Evolutionary conservation across 176 grass and related monocot genomes (phyloP), one percentile per base, ranked within the genome.

Genomic region (Tillandsia fasciculata): DNA sequence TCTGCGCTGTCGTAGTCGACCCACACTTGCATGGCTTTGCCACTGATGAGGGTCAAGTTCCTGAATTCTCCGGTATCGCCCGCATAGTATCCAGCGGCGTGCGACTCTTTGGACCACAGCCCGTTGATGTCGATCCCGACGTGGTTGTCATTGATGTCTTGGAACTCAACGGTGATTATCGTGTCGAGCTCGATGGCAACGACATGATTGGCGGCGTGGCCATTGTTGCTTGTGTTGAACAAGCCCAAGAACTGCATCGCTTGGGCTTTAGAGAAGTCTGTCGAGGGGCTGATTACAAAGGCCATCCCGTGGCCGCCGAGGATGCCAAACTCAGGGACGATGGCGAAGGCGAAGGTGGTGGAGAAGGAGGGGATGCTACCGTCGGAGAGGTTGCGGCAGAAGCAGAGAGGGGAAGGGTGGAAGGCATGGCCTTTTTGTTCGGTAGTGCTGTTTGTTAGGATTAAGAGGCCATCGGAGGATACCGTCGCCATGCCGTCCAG

Each of bases 101-200:
- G 2, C 0, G 72, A 76, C 0, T 49, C 11, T 0, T 10, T 29
- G 68, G 83, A 76, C 20, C 9, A 11, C 23, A 57, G 5, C 23
- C 26, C 72, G 42, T 53, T 71, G 67, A 71, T 70, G 24, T 79
- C 61, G n/a, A 84, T 75, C 1, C 82, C 72, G 6, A 79, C 68
- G 1, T 84, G 83, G 52, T 85, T 85, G 26, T 76, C 63, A 9
- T 80, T 22, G 17, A 85, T 85, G 20, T 82, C 73, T 14, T 18
- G 2, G 33, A 82, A 82, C 50, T 77, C 73, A 5, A 9, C 1
- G 49, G 24, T 77, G 0, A 26, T 17, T 2, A 76, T 66, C 3
- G 80, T 76, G 50, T 82, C 80, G 12, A 76, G 66, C 65, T 82
- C 80, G 10, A 82, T 22, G 10, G 66, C 73, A 49, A 82, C 53